Evolutionary conservation across 176 grass and related monocot species (phyloP), one percentile per base, ranked within the genome.

Genomic region (Aechmea fasciata): DNA sequence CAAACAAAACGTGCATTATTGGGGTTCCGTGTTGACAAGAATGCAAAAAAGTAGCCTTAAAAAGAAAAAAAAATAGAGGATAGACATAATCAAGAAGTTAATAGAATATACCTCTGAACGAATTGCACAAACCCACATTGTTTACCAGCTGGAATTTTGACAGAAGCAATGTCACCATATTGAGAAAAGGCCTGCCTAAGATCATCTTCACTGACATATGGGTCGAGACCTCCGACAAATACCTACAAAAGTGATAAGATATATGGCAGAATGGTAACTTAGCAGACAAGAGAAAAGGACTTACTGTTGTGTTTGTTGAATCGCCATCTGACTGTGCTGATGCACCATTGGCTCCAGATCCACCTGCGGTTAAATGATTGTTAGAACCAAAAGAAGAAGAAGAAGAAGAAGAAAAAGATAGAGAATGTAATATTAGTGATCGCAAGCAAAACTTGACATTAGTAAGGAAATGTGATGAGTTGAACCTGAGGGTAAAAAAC

Each of bases 281-380:
- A 61, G 33, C 10, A 17, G n/a, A 61, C 8, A 22, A 18, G 13
- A 57, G 17, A 18, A 57, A 57, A 13, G 14, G 19, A 61, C n/a
- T 61, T 10, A 61, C 55, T 61, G 55, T 61, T 61, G 55, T 61
- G 20, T 61, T 61, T 61, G 55, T 61, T 22, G 55, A 61, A 61
- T 61, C 55, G 9, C 55, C 55, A 22, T 61, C 55, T 61, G 79
- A 81, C 77, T 85, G 79, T 81, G 71, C 67, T 55, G 84, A 69
- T 49, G 71, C 74, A 75, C 89, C 93, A 75, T 77, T 87, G 65
- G 83, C 78, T 19, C 92, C 83, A 85, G 75, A 82, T 80, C 61
- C 78, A 75, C 93, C 93, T 97, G 83, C 6, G 74, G 11, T 57
- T 49, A 57, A 70, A 62, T 73, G 57, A 55, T 47, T 50, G 19